Percentiles rank a stretch among this genome's conserved stretches.
Conservation (phyloP, 2,329 filamentous ascomycete species). For the Colletotrichum sp. region DNA sequence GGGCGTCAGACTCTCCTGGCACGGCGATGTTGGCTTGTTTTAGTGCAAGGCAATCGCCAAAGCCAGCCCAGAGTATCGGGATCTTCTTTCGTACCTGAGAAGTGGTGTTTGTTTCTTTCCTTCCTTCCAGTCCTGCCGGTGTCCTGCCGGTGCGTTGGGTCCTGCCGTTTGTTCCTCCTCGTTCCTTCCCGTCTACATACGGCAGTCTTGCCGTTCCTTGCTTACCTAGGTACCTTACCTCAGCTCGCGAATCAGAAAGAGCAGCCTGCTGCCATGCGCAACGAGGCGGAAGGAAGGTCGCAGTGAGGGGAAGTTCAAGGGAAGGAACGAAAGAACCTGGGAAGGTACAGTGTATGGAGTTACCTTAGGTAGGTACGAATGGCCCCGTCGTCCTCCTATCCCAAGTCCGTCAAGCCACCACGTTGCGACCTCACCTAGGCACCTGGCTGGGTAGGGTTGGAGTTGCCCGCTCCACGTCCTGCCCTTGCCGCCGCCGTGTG, state of each 20-base stretch:
- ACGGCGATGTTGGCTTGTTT: constrained; percentile 2
- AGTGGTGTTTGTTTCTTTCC: not conserved
- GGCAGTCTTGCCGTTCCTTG: not conserved
- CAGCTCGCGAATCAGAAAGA: not conserved
- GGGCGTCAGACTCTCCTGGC: not conserved
- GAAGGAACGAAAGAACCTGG: not conserved
- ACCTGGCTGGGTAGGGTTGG: not conserved
- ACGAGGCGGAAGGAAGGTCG: not conserved
- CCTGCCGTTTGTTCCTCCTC: not conserved
- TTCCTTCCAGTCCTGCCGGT: not conserved
- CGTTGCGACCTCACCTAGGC: not conserved
- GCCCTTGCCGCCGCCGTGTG: not conserved
- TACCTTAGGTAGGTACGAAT: not conserved
- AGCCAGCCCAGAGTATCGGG: not conserved
- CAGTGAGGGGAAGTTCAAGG: not conserved
- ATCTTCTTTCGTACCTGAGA: not conserved
- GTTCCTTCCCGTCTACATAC: not conserved
- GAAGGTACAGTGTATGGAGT: not conserved
- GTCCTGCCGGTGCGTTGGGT: not conserved
- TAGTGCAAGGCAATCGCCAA: not conserved
- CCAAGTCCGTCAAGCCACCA: constrained; percentile 4
- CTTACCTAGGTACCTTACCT: not conserved
- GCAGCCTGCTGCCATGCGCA: not conserved
- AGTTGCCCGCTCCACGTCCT: not conserved
- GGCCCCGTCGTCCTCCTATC: not conserved